Evolutionary conservation across 371 early-diverging fungal genomes (phyloP), one percentile per base, ranked within the genome.

Genomic region (Chytridiales sp.): DNA sequence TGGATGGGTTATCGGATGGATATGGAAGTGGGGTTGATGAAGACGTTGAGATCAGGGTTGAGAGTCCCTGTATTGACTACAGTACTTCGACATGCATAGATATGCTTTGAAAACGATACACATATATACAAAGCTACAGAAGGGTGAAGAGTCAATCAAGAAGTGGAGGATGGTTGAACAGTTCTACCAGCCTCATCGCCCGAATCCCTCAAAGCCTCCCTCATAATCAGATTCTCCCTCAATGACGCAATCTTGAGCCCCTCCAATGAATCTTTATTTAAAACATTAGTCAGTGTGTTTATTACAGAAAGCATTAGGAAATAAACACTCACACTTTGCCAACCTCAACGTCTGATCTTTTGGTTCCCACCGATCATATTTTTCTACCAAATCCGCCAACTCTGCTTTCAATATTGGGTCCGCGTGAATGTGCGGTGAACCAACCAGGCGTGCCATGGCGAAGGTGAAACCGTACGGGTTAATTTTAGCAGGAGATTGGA

Each of bases 401-500:
- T 88, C 90, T 24, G 60, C 56, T 29, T 68, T 68, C 24, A 89
- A 68, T 4, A 49, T 58, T 8, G 78, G 60, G 56, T 87, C 77
- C 5, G 76, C 68, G 1, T 72, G 62, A 9, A 89, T 79, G 13
- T 56, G 62, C 2, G 81, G 72, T 47, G 89, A 87, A 4, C 82
- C 82, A 59, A 82, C 79, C 19, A 92, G 71, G 4, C 86, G 85
- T 19, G 86, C 87, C 83, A 92, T 83, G 4, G 84, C 85, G 89
- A 90, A 91, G 4, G 92, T 90, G 1, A 92, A 66, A 66, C 80
- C 89, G 60, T 82, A 90, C 4, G 90, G 91, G 46, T 92, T 92
- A 30, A 79, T 71, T 51, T 38, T 34, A 22, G 36, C 24, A 4
- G 51, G 51, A 8, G 51, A 35, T 24, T 34, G 8, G 36, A 51